These are phyloP conservation scores for Venturia pyrina DNA, from an alignment of 2,329 filamentous ascomycete genomes.

Conservation along the genomic window DNA sequence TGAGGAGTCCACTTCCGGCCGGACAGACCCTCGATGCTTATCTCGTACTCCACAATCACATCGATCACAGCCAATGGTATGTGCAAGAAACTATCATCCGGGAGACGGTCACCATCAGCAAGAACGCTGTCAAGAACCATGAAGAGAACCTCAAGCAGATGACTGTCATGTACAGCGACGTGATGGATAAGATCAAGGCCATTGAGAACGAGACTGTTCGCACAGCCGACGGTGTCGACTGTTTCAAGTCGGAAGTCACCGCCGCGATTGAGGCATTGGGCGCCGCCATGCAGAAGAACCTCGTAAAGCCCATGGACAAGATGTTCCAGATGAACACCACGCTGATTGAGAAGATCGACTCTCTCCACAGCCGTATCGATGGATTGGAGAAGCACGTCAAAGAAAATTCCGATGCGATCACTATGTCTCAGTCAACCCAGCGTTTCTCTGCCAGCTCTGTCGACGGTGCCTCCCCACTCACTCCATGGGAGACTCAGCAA, in stretches of 20 bases:
- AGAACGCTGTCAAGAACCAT: neutral
- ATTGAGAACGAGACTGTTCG: neutral
- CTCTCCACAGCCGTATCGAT: neutral
- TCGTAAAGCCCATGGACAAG: neutral
- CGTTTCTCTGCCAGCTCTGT: neutral
- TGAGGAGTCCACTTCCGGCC: slow-evolving; percentile 1
- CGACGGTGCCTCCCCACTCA: neutral
- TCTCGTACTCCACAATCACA: slow-evolving; percentile 1
- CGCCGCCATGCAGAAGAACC: neutral
- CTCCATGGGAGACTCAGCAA: neutral
- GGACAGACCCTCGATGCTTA: slow-evolving; percentile 7
- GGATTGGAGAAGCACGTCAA: neutral
- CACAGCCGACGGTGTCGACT: neutral
- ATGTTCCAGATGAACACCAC: neutral
- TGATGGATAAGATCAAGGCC: neutral
- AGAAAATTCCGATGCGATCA: neutral
- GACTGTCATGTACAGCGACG: neutral
- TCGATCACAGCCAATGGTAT: neutral
- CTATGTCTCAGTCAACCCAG: neutral
- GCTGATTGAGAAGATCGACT: neutral
- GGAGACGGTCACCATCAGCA: neutral
- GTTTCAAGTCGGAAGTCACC: neutral
- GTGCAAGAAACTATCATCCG: neutral
- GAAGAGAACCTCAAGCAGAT: slow-evolving; percentile 2
- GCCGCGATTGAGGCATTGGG: neutral